A percentile compares a stretch with the other conserved stretches of the same genome.
Evolutionary conservation across 108 stramenopile genomes (phyloP).

Genomic region (Craspedostauros australis): DNA sequence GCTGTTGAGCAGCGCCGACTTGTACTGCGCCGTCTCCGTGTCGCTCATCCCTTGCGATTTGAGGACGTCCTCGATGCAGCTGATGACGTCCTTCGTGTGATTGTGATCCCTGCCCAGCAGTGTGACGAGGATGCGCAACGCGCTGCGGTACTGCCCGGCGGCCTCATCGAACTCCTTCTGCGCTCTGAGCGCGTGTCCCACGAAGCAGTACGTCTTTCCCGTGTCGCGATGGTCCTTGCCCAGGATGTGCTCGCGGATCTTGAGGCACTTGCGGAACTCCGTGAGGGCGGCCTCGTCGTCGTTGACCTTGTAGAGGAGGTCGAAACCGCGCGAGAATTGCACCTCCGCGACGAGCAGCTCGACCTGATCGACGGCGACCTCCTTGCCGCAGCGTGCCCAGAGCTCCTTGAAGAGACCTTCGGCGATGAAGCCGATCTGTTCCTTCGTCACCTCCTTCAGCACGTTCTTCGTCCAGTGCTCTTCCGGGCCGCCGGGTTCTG

Average conservation of each 20-base stretch:
- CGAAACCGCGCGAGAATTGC: conserved; percentile 30
- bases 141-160: conserved; percentile 31
- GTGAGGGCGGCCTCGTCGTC: conserved; percentile 29
- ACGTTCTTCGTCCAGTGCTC: conserved; percentile 30
- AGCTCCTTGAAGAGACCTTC: conserved; percentile 35
- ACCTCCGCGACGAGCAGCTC: conserved; percentile 30
- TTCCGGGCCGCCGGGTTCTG: conserved; percentile 27
- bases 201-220: conserved; percentile 38
- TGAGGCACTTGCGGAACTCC: conserved; percentile 29
- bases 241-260: conserved; percentile 26
- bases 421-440: conserved; percentile 33
- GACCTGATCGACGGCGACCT: conserved; percentile 29
- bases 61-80: conserved; percentile 32
- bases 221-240: conserved; percentile 38
- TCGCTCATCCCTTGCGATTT: conserved; percentile 30
- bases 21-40: conserved; percentile 14
- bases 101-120: conserved; percentile 33
- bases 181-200: conserved; percentile 30
- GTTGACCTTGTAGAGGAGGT: conserved; percentile 26
- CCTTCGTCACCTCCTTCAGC: conserved; percentile 29
- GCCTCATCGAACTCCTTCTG: conserved; percentile 27
- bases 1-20: conserved; percentile 21
- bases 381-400: conserved; percentile 34
- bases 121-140: conserved; percentile 26
- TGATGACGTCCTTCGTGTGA: conserved; percentile 36